Evolutionary conservation across 805 yeast genomes (phyloP).

Genomic region (Cyberlindnera bimundalis): DNA sequence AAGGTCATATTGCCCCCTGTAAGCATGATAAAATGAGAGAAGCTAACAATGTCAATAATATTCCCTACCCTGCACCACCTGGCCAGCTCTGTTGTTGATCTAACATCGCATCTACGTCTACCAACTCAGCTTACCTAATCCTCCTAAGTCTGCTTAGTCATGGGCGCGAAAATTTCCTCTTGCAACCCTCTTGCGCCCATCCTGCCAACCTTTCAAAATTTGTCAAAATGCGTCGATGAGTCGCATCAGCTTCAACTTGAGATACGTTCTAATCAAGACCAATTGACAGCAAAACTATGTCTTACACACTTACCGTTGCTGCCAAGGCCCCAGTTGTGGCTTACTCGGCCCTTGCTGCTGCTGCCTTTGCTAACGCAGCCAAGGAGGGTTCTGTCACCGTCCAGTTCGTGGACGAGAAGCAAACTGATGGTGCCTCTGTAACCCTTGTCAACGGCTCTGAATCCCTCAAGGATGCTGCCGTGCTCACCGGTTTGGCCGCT

Average conservation of each 20-base stretch:
- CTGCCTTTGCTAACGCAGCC: constrained; percentile 61
- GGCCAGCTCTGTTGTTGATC: too few relatives aligned
- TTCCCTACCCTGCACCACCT: too few relatives aligned
- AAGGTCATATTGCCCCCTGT: too few relatives aligned
- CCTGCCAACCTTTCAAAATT: not conserved
- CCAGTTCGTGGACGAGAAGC: constrained; percentile 71
- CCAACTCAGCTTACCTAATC: not conserved
- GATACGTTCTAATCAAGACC: not conserved
- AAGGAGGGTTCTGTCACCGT: constrained; percentile 51
- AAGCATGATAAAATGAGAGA: too few relatives aligned
- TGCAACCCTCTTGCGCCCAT: not conserved
- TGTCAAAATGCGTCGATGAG: constrained; percentile 25
- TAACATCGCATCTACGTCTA: too few relatives aligned
- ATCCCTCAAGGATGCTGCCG: constrained; percentile 39
- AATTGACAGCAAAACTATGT: constrained; percentile 26
- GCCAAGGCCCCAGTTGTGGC: constrained; percentile 85
- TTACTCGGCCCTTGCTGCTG: constrained; percentile 74
- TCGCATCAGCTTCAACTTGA: not conserved
- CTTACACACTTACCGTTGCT: constrained; percentile 57
- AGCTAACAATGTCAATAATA: too few relatives aligned
- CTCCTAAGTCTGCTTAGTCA: not conserved
- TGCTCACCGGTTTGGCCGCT: constrained; percentile 47
- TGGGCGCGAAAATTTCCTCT: constrained; percentile 1
- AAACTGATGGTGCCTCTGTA: constrained; percentile 46
- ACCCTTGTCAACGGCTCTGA: constrained; percentile 44